Evolutionary conservation across 1,139 yeast species (phyloP).

Genomic region (Candida labiduridarum): DNA sequence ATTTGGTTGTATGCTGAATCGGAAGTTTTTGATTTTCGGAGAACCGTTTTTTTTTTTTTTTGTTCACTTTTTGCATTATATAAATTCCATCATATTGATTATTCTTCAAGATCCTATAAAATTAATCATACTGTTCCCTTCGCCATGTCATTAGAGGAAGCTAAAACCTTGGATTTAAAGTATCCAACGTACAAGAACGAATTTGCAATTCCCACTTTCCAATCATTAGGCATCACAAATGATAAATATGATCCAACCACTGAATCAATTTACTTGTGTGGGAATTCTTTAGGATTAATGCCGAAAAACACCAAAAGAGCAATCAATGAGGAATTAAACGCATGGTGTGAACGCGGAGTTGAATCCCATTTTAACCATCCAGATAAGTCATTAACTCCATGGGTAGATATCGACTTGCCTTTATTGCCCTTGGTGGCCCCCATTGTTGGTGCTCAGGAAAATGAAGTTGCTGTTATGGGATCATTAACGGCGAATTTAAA

Average conservation of each 20-base stretch:
- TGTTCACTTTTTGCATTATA: no score
- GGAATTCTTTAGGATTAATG: constrained; percentile 90
- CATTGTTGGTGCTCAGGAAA: constrained; percentile 70
- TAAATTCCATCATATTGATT: no score
- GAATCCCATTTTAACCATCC: constrained; percentile 83
- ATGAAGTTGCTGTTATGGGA: constrained; percentile 87
- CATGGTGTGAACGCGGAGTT: constrained; percentile 82
- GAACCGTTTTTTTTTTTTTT: no score
- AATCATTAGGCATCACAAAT: constrained; percentile 47
- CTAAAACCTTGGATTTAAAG: constrained; percentile 33
- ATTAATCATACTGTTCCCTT: no score
- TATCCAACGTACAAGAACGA: constrained; percentile 41
- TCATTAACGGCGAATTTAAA: constrained; percentile 83
- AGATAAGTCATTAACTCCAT: constrained; percentile 47
- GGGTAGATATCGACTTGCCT: constrained; percentile 87
- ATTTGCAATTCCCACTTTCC: constrained; percentile 63
- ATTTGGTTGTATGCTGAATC: no score
- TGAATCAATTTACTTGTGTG: constrained; percentile 68
- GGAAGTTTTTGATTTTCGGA: no score
- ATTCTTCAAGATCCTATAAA: not conserved
- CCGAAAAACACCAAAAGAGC: constrained; percentile 64
- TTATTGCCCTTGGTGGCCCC: constrained; percentile 68
- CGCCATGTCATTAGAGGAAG: constrained; percentile 18
- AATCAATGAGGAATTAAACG: constrained; percentile 66
- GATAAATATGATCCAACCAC: constrained; percentile 22